Conservation (phyloP, 805 yeast genomes). For the Cyberlindnera saturnus region DNA sequence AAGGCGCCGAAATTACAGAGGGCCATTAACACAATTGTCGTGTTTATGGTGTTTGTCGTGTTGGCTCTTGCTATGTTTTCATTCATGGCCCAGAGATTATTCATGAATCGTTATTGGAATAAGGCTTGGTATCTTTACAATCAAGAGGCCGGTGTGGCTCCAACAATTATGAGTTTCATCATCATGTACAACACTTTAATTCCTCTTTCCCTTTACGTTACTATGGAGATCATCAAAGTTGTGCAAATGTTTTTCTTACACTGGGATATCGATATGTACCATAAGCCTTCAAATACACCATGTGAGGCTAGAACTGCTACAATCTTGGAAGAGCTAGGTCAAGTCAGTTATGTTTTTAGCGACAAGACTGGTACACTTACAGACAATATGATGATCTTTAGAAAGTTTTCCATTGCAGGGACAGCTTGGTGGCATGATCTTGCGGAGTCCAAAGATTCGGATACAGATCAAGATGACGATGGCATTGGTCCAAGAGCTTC, state of each 20-base stretch:
- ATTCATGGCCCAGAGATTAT: slow-evolving; percentile 67
- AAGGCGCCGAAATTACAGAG: slow-evolving; percentile 91
- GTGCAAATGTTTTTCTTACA: slow-evolving; percentile 78
- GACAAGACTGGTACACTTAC: slow-evolving; percentile 98
- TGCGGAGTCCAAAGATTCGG: slow-evolving; percentile 28
- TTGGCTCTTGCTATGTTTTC: slow-evolving; percentile 69
- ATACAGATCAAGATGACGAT: background rate
- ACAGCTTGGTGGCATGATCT: slow-evolving; percentile 82
- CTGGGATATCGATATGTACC: slow-evolving; percentile 93
- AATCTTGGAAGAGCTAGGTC: slow-evolving; percentile 93
- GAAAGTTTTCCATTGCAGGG: slow-evolving; percentile 85
- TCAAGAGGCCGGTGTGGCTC: slow-evolving; percentile 76
- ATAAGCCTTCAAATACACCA: slow-evolving; percentile 76
- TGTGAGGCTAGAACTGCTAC: slow-evolving; percentile 95
- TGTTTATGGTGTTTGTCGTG: slow-evolving; percentile 84
- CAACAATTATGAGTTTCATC: slow-evolving; percentile 90
- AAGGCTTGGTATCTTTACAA: slow-evolving; percentile 69
- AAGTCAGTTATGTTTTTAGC: slow-evolving; percentile 88
- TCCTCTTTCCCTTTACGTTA: slow-evolving; percentile 90
- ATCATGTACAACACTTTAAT: slow-evolving; percentile 97
- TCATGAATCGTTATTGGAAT: slow-evolving; percentile 33
- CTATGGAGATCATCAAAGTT: slow-evolving; percentile 92
- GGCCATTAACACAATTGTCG: slow-evolving; percentile 75
- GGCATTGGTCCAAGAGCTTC: slow-evolving; percentile 24
- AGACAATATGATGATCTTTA: slow-evolving; percentile 87